Conservation (phyloP, 768 basidiomycete species). For the Amanita pallidorosea region DNA sequence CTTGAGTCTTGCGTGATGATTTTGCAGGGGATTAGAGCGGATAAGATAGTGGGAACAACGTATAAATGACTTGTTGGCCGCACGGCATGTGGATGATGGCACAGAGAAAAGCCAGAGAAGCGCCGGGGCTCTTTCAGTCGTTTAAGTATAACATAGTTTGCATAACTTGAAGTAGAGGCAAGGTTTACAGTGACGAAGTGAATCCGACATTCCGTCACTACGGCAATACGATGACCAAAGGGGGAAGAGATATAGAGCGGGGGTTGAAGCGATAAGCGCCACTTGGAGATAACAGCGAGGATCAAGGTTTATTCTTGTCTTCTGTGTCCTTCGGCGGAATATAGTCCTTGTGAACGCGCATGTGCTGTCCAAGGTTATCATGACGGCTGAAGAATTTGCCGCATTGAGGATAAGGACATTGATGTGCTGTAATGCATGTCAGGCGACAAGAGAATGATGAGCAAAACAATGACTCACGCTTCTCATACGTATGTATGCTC, state of each 20-base stretch:
- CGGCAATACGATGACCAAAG: neutral
- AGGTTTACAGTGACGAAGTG: neutral
- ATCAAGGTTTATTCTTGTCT: slow-evolving; percentile 1
- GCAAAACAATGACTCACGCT: slow-evolving; percentile 48
- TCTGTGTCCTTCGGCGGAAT: slow-evolving; percentile 14
- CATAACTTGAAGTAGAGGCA: neutral
- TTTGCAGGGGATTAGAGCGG: neutral
- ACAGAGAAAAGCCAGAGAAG: neutral
- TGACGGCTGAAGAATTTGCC: slow-evolving; percentile 79
- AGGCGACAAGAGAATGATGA: slow-evolving; percentile 3
- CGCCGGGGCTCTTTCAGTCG: neutral
- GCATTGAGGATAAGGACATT: slow-evolving; percentile 71
- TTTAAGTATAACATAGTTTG: slow-evolving; percentile 2
- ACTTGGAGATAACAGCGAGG: neutral
- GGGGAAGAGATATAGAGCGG: neutral
- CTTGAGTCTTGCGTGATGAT: neutral
- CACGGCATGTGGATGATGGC: neutral
- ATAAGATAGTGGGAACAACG: neutral
- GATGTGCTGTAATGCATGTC: slow-evolving; percentile 44
- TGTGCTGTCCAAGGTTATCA: slow-evolving; percentile 84
- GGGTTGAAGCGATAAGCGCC: neutral
- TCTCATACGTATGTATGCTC: slow-evolving; percentile 87
- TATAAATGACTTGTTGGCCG: neutral
- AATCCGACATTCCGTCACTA: neutral
- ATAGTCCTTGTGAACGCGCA: slow-evolving; percentile 65